phyloP scores from a whole-genome alignment of 768 basidiomycete species.

The Imleria badia region DNA sequence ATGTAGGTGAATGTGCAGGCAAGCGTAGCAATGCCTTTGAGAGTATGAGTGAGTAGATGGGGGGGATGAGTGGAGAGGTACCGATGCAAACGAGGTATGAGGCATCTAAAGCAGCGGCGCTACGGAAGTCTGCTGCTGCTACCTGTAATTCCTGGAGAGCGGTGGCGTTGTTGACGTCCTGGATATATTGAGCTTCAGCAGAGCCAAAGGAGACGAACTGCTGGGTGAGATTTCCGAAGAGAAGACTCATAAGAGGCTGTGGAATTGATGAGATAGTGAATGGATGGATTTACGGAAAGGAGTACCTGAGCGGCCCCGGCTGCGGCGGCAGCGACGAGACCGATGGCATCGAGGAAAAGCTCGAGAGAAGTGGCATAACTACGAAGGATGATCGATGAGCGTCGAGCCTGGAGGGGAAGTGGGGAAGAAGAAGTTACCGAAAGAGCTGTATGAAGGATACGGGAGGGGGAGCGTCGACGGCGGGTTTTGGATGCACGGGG shows the following conservation, averaged over 20 bases:
- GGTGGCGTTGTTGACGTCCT: slow-evolving; percentile 25
- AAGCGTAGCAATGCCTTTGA: slow-evolving; percentile 70
- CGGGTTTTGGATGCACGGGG: neutral
- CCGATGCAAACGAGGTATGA: slow-evolving; percentile 67
- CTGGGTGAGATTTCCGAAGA: slow-evolving; percentile 82
- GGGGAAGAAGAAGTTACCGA: slow-evolving; percentile 35
- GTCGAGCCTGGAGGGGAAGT: neutral
- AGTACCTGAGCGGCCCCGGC: slow-evolving; percentile 79
- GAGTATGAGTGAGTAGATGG: neutral
- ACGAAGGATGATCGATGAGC: slow-evolving; percentile 16
- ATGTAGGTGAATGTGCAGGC: slow-evolving; percentile 72
- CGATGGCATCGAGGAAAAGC: slow-evolving; percentile 62
- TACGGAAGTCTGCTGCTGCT: slow-evolving; percentile 49
- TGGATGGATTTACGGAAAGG: neutral
- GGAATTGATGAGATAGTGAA: neutral
- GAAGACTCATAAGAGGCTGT: slow-evolving; percentile 72
- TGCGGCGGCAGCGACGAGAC: slow-evolving; percentile 65
- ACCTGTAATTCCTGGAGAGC: neutral
- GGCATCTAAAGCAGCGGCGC: slow-evolving; percentile 53
- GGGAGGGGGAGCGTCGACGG: slow-evolving; percentile 24
- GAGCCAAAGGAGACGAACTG: slow-evolving; percentile 61
- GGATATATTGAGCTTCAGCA: slow-evolving; percentile 7
- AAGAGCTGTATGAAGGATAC: slow-evolving; percentile 46
- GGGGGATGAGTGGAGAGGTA: slow-evolving; percentile 28
- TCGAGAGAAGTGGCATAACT: slow-evolving; percentile 78